Evolutionary conservation across 331 rosid species (phyloP).

Genomic region (Prunus yedoensis): DNA sequence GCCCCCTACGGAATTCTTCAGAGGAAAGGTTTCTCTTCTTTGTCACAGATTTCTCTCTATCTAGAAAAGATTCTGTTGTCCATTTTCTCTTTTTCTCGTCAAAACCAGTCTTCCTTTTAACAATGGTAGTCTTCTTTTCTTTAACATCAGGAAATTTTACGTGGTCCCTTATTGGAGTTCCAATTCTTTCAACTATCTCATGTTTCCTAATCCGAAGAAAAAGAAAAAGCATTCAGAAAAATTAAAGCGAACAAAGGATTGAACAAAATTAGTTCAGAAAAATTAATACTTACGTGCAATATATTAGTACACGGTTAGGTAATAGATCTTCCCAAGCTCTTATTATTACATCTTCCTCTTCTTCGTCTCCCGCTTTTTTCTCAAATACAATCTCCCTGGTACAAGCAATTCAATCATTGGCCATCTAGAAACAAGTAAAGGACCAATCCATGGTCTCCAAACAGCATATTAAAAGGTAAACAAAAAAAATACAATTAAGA

Average conservation of each 20-base stretch:
- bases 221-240: constrained; percentile 23
- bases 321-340: constrained; percentile 89
- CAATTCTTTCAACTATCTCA: constrained; percentile 56
- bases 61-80: constrained; percentile 19
- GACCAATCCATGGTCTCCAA: constrained; percentile 8
- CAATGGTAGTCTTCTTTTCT: constrained; percentile 30
- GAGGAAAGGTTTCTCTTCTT: constrained; percentile 36
- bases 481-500: constrained; percentile 9
- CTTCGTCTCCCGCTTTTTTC: constrained; percentile 34
- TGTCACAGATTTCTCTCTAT: constrained; percentile 29
- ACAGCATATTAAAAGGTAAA: constrained; percentile 5
- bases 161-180: constrained; percentile 72
- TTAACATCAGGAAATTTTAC: constrained; percentile 52
- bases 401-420: constrained; percentile 38
- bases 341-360: constrained; percentile 15
- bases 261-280: constrained; percentile 11
- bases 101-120: constrained; percentile 29
- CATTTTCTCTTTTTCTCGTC: constrained; percentile 38
- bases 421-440: constrained; percentile 7
- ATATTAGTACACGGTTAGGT: constrained; percentile 79
- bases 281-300: constrained; percentile 81
- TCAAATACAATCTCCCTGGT: constrained; percentile 57
- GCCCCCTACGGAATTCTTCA: constrained; percentile 30
- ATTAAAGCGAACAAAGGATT: constrained; percentile 23
- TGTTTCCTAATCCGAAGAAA: constrained; percentile 58